Evolutionary conservation across 257 asterid genomes (phyloP).

Genomic region (Salvia rosmarinus): DNA sequence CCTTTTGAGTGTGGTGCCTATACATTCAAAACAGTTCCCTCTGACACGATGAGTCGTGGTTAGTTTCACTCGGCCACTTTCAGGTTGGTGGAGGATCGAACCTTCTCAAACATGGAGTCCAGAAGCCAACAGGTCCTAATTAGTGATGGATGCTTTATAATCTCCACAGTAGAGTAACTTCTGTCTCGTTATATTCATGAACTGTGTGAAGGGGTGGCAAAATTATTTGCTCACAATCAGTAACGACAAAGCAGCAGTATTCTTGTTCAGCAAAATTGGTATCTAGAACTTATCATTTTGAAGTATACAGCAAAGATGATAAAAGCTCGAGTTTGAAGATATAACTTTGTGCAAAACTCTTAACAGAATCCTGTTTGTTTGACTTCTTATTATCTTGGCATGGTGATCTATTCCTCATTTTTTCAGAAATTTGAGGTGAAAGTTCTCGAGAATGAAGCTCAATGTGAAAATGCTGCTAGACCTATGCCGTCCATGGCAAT

Average conservation of each 20-base stretch:
- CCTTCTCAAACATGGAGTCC: conserved; percentile 64
- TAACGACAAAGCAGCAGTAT: too few relatives aligned
- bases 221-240: background rate
- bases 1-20: conserved; percentile 22
- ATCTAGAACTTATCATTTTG: background rate
- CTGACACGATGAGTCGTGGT: conserved; percentile 25
- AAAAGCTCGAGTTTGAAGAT: background rate
- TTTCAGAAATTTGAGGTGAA: conserved; percentile 31
- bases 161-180: background rate
- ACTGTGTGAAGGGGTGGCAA: background rate
- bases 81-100: conserved; percentile 69
- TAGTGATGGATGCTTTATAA: background rate
- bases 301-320: background rate
- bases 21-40: conserved; percentile 15
- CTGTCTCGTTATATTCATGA: background rate
- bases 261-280: background rate
- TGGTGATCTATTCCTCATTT: background rate
- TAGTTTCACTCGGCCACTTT: conserved; percentile 49
- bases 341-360: background rate
- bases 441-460: conserved; percentile 37
- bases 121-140: conserved; percentile 50
- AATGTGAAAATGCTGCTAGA: conserved; percentile 30
- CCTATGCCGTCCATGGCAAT: conserved; percentile 17
- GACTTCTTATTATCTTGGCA: background rate
- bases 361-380: background rate